A percentile compares a stretch with the other conserved stretches of the same genome.
These are phyloP conservation scores for Fistulifera solaris DNA, from an alignment of 108 stramenopile genomes.

Conservation along the genomic window DNA sequence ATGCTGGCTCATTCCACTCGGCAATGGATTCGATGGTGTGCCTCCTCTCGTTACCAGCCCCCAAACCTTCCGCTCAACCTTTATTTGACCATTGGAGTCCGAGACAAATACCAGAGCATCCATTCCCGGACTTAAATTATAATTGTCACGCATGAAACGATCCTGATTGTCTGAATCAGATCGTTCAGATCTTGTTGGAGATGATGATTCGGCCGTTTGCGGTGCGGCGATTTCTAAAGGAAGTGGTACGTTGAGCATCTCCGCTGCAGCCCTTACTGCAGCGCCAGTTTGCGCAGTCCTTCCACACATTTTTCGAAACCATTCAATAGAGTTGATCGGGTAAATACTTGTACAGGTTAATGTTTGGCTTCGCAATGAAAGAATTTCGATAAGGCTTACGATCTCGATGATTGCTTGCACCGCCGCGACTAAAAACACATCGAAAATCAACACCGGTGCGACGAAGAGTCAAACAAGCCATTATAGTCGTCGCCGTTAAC, in stretches of 20 bases:
- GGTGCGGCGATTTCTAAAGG: neutral
- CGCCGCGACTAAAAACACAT: no score
- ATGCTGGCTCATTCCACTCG: slow-evolving; percentile 33
- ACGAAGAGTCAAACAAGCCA: no score
- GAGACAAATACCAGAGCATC: slow-evolving; percentile 28
- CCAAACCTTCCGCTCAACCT: slow-evolving; percentile 43
- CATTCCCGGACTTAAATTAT: slow-evolving; percentile 47
- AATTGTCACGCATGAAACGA: slow-evolving; percentile 23
- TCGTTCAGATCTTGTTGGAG: neutral
- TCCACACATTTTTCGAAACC: slow-evolving; percentile 9
- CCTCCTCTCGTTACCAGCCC: slow-evolving; percentile 61
- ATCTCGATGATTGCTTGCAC: no score
- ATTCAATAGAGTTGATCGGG: neutral
- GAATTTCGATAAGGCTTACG: no score
- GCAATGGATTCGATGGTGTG: slow-evolving; percentile 29
- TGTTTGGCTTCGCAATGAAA: no score
- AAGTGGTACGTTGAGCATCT: neutral
- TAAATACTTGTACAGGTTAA: no score
- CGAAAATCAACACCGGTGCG: no score
- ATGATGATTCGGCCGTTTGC: neutral
- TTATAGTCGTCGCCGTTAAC: no score
- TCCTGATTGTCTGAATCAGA: neutral
- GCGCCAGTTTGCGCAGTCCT: slow-evolving; percentile 8
- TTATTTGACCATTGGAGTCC: slow-evolving; percentile 7
- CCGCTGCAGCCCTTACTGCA: slow-evolving; percentile 9